Evolutionary conservation across 1,284 basidiomycete genomes (phyloP).

Genomic region (Puccinia polysora): DNA sequence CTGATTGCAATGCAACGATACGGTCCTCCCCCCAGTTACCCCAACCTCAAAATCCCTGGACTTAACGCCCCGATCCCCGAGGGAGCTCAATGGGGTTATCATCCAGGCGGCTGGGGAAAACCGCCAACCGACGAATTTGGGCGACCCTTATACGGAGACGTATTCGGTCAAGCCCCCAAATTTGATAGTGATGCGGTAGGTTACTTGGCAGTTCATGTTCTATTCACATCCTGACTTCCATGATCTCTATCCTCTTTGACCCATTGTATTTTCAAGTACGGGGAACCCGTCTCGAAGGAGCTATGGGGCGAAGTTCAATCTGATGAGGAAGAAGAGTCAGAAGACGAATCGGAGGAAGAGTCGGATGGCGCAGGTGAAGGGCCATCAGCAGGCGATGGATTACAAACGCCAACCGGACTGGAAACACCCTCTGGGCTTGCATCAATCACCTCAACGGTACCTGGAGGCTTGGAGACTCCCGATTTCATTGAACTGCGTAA

Average conservation of each 20-base stretch:
- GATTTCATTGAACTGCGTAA: slow-evolving; percentile 95
- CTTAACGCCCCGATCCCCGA: slow-evolving; percentile 95
- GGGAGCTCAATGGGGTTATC: slow-evolving; percentile 99
- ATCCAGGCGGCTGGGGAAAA: slow-evolving; percentile 99
- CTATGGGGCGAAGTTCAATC: slow-evolving; percentile 89
- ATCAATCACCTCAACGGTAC: slow-evolving; percentile 88
- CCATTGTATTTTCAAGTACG: slow-evolving; percentile 48
- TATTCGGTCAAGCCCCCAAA: slow-evolving; percentile 84
- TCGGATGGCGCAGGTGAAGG: slow-evolving; percentile 52
- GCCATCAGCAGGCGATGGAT: slow-evolving; percentile 62
- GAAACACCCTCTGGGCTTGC: slow-evolving; percentile 90
- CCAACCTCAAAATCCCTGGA: slow-evolving; percentile 90
- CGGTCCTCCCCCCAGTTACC: slow-evolving; percentile 94
- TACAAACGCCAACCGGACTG: slow-evolving; percentile 85
- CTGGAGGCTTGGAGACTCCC: slow-evolving; percentile 91
- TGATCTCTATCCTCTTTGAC: not conserved
- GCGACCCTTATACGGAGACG: slow-evolving; percentile 91
- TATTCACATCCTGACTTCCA: slow-evolving; percentile 1
- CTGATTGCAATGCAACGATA: slow-evolving; percentile 99
- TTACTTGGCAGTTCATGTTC: slow-evolving; percentile 39
- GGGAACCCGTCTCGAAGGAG: slow-evolving; percentile 72
- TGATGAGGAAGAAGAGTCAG: slow-evolving; percentile 69
- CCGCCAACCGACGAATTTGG: slow-evolving; percentile 98
- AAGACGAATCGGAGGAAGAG: slow-evolving; percentile 56
- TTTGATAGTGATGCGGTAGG: slow-evolving; percentile 68